phyloP scores from a whole-genome alignment of 352 stramenopile genomes.

The Phytopythium oedochilum region DNA sequence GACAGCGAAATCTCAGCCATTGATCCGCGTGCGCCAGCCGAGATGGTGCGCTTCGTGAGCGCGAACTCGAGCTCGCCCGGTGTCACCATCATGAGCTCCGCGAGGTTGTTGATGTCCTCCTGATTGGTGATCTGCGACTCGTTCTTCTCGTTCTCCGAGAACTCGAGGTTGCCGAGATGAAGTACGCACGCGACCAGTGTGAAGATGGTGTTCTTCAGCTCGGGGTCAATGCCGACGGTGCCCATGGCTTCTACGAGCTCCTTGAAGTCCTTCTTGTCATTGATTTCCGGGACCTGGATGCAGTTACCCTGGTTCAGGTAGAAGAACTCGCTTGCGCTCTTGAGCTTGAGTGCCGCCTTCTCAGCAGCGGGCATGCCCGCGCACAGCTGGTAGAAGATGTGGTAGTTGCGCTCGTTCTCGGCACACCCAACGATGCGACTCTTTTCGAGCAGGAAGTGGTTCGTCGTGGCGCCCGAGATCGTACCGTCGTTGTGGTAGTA shows the following conservation, averaged over 20 bases:
- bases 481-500: slow-evolving; percentile 89
- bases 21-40: slow-evolving; percentile 72
- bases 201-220: slow-evolving; percentile 94
- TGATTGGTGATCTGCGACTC: slow-evolving; percentile 63
- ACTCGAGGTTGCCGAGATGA: slow-evolving; percentile 96
- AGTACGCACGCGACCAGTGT: slow-evolving; percentile 95
- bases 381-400: slow-evolving; percentile 99
- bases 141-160: slow-evolving; percentile 84
- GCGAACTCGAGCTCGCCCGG: slow-evolving; percentile 81
- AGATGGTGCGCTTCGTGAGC: slow-evolving; percentile 88
- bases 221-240: slow-evolving; percentile 84
- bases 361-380: slow-evolving; percentile 65
- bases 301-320: slow-evolving; percentile 95
- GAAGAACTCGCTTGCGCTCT: slow-evolving; percentile 86
- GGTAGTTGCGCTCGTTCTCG: slow-evolving; percentile 96
- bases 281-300: slow-evolving; percentile 90
- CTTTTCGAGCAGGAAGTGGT: slow-evolving; percentile 98
- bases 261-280: slow-evolving; percentile 94
- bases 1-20: slow-evolving; percentile 85
- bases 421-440: slow-evolving; percentile 93
- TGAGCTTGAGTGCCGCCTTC: slow-evolving; percentile 77
- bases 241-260: slow-evolving; percentile 91
- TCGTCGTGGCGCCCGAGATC: slow-evolving; percentile 91
- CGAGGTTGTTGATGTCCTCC: slow-evolving; percentile 67
- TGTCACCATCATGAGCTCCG: slow-evolving; percentile 85